Base-by-base conservation (phyloP, 2,329 filamentous ascomycete species). In the Fusarium odoratissimum region DNA sequence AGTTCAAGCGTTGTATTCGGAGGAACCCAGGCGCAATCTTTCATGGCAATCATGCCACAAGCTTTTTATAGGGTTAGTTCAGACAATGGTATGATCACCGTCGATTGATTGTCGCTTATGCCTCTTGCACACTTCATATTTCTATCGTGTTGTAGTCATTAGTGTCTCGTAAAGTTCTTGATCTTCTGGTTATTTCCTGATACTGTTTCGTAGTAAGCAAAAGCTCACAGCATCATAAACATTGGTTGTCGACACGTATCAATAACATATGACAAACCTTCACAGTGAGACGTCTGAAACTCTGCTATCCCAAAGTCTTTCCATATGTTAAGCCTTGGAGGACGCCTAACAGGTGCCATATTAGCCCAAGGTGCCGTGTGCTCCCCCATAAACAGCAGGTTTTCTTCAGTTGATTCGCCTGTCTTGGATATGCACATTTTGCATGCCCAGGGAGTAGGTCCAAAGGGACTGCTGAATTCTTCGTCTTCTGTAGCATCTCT, bases 191-290 rank as follows among this genome's bases (percentile, higher is more conserved):
- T 7, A 9, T 17, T 19, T 23, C 6, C 37, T 42, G 25, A 7
- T 23, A 13, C 19, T 23, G 16, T 31, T 7, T 30, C 30, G 14
- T 13, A 30, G 37, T 9, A 23, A 25, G 25, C 21, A 12, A 23
- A 30, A 35, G 17, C 17, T 67, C 30, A 65, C 13, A 74, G 11
- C 17, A 73, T 51, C 62, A 74, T 74, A 17, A 73, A 74, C 58
- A 71, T 73, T 2, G 71, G 67, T 16, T 49, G 19, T 33, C 31
- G 38, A 41, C 71, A 73, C n/a, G 41, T 51, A 31, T 73, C 71
- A 5, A 71, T 41, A 10, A 52, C 25, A 45, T 60, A 73, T 2
- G 35, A 31, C n/a, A 74, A 31, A 16, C 21, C 58, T 8, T 55
- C 49, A 19, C 42, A 68, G 23, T 49, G 40, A 40, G 30, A 54